phyloP scores from a whole-genome alignment of 2,329 filamentous ascomycete genomes.

The Aspergillus neotritici region DNA sequence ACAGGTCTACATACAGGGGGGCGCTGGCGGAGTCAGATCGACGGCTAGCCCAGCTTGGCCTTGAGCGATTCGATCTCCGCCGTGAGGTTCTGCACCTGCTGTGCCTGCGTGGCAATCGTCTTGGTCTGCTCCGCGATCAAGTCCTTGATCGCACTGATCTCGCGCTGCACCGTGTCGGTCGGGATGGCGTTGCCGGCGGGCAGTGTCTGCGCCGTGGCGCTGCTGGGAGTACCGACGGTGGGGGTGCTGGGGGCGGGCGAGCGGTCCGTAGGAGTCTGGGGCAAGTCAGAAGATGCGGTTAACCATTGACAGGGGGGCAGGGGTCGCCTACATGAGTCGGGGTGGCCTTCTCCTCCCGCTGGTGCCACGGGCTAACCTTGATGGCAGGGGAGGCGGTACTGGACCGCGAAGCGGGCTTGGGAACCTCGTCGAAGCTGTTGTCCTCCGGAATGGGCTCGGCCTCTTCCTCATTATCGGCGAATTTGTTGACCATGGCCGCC shows the following conservation, averaged over 20 bases:
- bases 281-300: not conserved
- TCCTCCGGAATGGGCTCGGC: conserved; percentile 54
- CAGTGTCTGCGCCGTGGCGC: conserved; percentile 14
- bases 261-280: conserved; percentile 12
- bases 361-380: conserved; percentile 26
- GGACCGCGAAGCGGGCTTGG: conserved; percentile 66
- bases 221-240: conserved; percentile 33
- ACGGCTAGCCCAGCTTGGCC: conserved; percentile 56
- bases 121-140: conserved; percentile 71
- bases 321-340: conserved; percentile 19
- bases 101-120: conserved; percentile 70
- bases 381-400: conserved; percentile 22
- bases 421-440: conserved; percentile 81
- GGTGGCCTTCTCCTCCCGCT: conserved; percentile 22
- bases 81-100: conserved; percentile 66
- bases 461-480: conserved; percentile 68
- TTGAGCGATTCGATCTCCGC: conserved; percentile 75
- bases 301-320: not conserved
- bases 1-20: too few species aligned
- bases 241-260: conserved; percentile 30
- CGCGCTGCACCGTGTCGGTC: conserved; percentile 55
- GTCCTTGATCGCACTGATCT: conserved; percentile 70
- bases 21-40: too few species aligned
- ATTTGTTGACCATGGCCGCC: conserved; percentile 76
- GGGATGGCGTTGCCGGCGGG: conserved; percentile 27